Evolutionary conservation across 352 stramenopile genomes (phyloP), one percentile per base, ranked within the genome.

Genomic region (Globisporangium solare): DNA sequence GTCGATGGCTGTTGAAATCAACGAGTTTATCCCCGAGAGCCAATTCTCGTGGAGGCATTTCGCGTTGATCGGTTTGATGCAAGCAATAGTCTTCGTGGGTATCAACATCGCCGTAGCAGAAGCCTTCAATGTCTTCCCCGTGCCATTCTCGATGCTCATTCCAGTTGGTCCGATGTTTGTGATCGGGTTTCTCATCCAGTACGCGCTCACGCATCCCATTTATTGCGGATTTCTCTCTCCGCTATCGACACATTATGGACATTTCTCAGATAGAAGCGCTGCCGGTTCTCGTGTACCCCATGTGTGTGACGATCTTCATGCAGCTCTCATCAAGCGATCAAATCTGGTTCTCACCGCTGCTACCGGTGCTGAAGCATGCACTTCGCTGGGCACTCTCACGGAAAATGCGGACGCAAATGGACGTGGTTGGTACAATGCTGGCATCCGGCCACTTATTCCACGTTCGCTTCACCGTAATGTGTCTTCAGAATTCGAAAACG

Each of bases 401-500:
- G 2, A 54, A 69, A 2, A 24, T 61, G 13, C 61, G 54, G 21
- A 20, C 59, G 3, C 50, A 74, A 17, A 39, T 70, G 13, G 70
- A 83, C 58, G 35, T 74, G 1, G 63, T 63, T 0, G 49, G 54
- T n/a, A 54, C 50, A 20, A 60, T 37, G 11, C 56, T 41, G 31
- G 56, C 51, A 0, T 63, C 64, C n/a, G 45, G 56, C 0, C 67
- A 74, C 24, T 46, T 73, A 2, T 74, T 76, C 47, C 69, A 79
- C 51, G 51, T 68, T 6, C 55, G 79, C 3, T 82, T 82, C 39
- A 67, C 62, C 0, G 63, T 53, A 3, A 66, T 60, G 48, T 79
- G 61, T 47, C 47, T 82, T 3, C 69, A 82, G 39, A 74, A 65
- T 18, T 51, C 69, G 45, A 74, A 76, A 47, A 75, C 67, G 7